phyloP scores from a whole-genome alignment of 495 filamentous ascomycete genomes.

The Filosporella fistucella region DNA sequence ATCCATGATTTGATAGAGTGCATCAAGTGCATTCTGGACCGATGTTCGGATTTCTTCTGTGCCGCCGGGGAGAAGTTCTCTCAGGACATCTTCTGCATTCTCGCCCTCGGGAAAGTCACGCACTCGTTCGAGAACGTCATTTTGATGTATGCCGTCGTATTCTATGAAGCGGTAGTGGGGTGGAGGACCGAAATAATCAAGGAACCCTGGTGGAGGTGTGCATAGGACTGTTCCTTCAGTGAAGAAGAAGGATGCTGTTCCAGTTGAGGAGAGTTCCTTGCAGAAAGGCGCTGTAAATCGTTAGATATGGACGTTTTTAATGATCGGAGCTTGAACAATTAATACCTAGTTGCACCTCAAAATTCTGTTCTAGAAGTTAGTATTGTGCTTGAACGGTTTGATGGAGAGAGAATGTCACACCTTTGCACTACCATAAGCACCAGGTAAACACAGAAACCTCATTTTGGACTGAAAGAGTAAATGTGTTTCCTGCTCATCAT shows the following conservation, averaged over 20 bases:
- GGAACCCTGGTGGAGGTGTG: conserved; percentile 40
- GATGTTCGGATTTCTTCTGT: conserved; percentile 22
- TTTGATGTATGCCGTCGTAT: conserved; percentile 35
- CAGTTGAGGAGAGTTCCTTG: conserved; percentile 38
- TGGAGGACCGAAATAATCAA: conserved; percentile 47
- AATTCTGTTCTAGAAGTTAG: conserved; percentile 33
- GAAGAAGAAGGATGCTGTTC: conserved; percentile 39
- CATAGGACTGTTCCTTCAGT: conserved; percentile 40
- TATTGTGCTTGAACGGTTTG: no score
- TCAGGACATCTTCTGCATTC: conserved; percentile 45
- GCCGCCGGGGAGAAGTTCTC: conserved; percentile 28
- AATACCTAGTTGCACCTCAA: conserved; percentile 44
- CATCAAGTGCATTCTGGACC: conserved; percentile 28
- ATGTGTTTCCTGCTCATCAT: no score
- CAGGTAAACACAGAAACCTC: conserved; percentile 30
- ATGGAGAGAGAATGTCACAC: conserved; percentile 22
- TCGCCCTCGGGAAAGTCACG: conserved; percentile 42
- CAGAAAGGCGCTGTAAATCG: conserved; percentile 30
- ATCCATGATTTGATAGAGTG: conserved; percentile 30
- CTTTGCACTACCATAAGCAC: conserved; percentile 38
- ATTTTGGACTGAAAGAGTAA: no score
- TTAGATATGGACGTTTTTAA: not conserved
- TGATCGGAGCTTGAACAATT: not conserved
- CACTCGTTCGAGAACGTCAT: conserved; percentile 43
- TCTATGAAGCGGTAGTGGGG: conserved; percentile 49